A percentile compares a stretch with the other conserved stretches of the same genome.
These are phyloP conservation scores for Avicennia marina DNA, from an alignment of 257 asterid species.

Conservation along the genomic window DNA sequence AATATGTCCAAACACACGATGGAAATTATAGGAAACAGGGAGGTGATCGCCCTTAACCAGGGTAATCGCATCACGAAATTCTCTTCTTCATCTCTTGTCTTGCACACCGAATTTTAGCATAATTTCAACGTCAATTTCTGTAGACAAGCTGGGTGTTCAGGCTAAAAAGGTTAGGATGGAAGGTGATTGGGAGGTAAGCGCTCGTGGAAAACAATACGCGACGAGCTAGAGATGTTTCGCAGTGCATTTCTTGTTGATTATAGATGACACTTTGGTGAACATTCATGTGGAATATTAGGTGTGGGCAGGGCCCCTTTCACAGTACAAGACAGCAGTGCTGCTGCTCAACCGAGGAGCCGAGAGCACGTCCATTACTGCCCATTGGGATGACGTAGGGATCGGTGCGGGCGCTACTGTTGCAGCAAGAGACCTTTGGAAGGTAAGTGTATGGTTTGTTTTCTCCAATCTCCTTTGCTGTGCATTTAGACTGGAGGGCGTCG, in stretches of 20 bases:
- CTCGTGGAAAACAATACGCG: background rate
- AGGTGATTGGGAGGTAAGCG: constrained; percentile 71
- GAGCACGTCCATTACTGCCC: constrained; percentile 39
- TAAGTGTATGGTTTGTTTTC: constrained; percentile 1
- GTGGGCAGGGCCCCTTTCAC: constrained; percentile 88
- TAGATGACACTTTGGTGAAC: background rate
- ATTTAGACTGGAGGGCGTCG: too few species aligned
- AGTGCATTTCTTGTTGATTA: background rate
- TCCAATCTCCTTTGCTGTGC: too few species aligned
- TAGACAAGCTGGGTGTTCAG: constrained; percentile 72
- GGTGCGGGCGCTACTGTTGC: constrained; percentile 41
- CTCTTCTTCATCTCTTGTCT: background rate
- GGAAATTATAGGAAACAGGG: constrained; percentile 61
- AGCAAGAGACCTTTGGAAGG: constrained; percentile 89
- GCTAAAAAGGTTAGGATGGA: constrained; percentile 83
- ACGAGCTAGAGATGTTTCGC: background rate
- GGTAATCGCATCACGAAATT: constrained; percentile 30
- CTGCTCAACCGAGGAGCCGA: constrained; percentile 59
- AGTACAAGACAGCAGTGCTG: constrained; percentile 61
- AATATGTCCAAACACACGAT: constrained; percentile 39
- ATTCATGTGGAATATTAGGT: too few species aligned
- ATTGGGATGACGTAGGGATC: constrained; percentile 80
- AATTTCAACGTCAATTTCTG: background rate
- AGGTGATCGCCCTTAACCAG: constrained; percentile 76
- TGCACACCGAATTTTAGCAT: too few species aligned